Conservation (phyloP, 192 early-diverging fungal species). For the Glomus cerebriforme region DNA sequence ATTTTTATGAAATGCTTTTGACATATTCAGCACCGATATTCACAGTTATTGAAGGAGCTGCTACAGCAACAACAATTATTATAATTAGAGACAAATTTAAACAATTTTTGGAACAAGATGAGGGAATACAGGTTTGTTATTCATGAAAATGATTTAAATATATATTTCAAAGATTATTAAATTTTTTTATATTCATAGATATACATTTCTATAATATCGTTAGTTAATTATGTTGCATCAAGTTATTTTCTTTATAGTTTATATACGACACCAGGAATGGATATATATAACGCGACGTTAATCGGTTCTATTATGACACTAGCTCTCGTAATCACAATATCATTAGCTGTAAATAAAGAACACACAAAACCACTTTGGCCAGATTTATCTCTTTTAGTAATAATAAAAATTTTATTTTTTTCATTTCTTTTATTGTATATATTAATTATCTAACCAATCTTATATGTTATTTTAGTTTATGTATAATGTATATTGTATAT, state of each 20-base stretch:
- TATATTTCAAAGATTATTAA: background rate
- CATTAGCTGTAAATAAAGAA: background rate
- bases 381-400: conserved; percentile 12
- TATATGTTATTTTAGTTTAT: conserved; percentile 22
- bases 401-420: background rate
- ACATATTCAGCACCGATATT: conserved; percentile 14
- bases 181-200: conserved; percentile 10
- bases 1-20: conserved; percentile 12
- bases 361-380: background rate
- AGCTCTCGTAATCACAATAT: background rate
- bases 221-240: background rate
- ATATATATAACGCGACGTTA: conserved; percentile 14
- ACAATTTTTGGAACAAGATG: background rate
- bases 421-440: background rate
- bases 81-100: background rate
- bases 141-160: background rate
- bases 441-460: background rate
- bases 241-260: background rate
- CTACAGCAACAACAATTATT: background rate
- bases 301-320: conserved; percentile 16
- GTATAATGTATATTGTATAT: conserved; percentile 24
- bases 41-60: conserved; percentile 9
- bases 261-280: conserved; percentile 1
- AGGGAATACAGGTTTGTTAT: background rate
- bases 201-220: background rate